phyloP scores from a whole-genome alignment of 805 yeast species.

The Candida morakotiae region DNA sequence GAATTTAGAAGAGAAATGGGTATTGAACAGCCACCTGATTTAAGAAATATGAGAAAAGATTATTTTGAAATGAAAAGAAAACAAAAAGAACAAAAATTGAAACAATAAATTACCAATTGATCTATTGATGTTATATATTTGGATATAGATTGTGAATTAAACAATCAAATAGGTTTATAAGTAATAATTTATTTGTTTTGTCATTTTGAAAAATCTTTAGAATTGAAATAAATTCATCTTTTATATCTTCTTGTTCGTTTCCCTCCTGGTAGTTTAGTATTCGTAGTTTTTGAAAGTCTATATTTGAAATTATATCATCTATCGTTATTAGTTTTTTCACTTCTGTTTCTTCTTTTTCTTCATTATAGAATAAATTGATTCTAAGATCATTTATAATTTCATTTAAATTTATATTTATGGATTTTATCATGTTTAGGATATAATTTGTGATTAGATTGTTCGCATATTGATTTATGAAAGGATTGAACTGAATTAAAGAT shows the following conservation, averaged over 20 bases:
- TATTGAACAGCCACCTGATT: conserved; percentile 69
- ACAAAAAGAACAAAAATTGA: conserved; percentile 17
- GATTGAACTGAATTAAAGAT: conserved; percentile 2
- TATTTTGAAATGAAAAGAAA: conserved; percentile 28
- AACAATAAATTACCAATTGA: too few species aligned
- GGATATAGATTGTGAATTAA: conserved; percentile 8
- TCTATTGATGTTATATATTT: background rate
- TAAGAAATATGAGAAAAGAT: conserved; percentile 57
- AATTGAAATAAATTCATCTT: conserved; percentile 12
- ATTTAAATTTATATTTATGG: background rate
- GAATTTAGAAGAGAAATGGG: conserved; percentile 71
- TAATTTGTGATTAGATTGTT: conserved; percentile 4
- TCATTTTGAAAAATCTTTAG: conserved; percentile 14
- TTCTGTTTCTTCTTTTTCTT: conserved; percentile 4
- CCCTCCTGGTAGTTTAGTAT: conserved; percentile 9
- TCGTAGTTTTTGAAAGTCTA: conserved; percentile 2
- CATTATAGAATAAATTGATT: conserved; percentile 6
- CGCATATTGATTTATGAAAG: conserved; percentile 4
- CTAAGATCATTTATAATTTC: conserved; percentile 6
- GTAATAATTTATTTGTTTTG: conserved; percentile 18
- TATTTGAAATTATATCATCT: conserved; percentile 13
- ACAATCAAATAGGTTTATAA: conserved; percentile 19
- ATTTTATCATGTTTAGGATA: background rate
- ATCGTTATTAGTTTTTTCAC: conserved; percentile 6
- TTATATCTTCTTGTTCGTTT: conserved; percentile 16